These are phyloP conservation scores for Candida sanyaensis DNA, from an alignment of 1,139 yeast species.

Conservation along the genomic window DNA sequence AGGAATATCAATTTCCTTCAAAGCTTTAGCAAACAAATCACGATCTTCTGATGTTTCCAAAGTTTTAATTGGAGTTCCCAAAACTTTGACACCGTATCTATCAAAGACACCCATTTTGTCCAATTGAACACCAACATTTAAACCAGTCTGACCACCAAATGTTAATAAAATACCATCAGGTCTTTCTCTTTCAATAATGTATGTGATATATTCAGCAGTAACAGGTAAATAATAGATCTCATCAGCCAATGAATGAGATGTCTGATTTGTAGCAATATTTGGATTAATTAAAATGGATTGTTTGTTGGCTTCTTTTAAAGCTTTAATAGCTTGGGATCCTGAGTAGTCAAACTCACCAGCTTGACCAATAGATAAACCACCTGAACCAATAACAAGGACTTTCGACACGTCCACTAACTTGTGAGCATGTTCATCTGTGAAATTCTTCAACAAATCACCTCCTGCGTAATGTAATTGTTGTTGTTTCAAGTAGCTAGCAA, in stretches of 20 bases:
- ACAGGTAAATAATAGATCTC: constrained; percentile 95
- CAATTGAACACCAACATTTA: constrained; percentile 92
- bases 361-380: constrained; percentile 98
- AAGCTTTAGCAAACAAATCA: constrained; percentile 90
- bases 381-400: constrained; percentile 95
- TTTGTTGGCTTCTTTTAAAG: constrained; percentile 87
- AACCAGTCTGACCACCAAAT: constrained; percentile 98
- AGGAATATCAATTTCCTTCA: constrained; percentile 91
- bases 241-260: constrained; percentile 96
- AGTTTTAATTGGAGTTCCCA: constrained; percentile 96
- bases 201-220: constrained; percentile 91
- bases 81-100: constrained; percentile 86
- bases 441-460: constrained; percentile 38
- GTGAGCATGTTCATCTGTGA: constrained; percentile 38
- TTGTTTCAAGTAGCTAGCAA: not conserved
- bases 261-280: constrained; percentile 96
- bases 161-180: constrained; percentile 96
- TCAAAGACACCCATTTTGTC: constrained; percentile 96
- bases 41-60: constrained; percentile 97
- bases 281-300: constrained; percentile 89
- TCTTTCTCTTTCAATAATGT: constrained; percentile 90
- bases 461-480: constrained; percentile 32
- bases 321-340: constrained; percentile 97
- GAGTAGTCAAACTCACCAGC: constrained; percentile 99
- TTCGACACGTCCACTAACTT: constrained; percentile 87